Evolutionary conservation across 257 asterid genomes (phyloP).

Genomic region (Lantana camara): DNA sequence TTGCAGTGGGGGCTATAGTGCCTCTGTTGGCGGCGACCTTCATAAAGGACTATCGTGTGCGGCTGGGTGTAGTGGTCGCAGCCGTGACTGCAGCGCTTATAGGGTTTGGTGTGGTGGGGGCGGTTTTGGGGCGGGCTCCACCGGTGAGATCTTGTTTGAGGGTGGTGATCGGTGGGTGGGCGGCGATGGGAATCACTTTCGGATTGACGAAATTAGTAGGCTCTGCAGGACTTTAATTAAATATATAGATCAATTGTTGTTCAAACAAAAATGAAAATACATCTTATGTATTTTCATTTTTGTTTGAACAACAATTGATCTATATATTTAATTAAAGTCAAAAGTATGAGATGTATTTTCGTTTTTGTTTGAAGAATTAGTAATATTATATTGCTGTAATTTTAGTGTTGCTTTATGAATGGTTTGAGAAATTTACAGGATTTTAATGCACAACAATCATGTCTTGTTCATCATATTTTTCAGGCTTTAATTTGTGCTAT

Average conservation of each 20-base stretch:
- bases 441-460: background rate
- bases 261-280: too few species aligned
- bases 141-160: slow-evolving; percentile 49
- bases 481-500: slow-evolving; percentile 8
- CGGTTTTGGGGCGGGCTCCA: slow-evolving; percentile 55
- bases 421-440: too few species aligned
- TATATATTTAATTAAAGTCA: background rate
- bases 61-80: slow-evolving; percentile 59
- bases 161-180: slow-evolving; percentile 69
- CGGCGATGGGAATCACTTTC: slow-evolving; percentile 73
- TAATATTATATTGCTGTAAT: background rate
- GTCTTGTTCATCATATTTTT: background rate
- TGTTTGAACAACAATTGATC: background rate
- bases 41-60: slow-evolving; percentile 35
- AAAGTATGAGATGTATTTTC: background rate
- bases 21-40: slow-evolving; percentile 62
- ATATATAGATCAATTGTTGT: background rate
- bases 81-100: slow-evolving; percentile 60
- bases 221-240: slow-evolving; percentile 19
- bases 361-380: too few species aligned
- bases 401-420: background rate
- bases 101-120: slow-evolving; percentile 60
- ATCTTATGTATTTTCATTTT: too few species aligned
- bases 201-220: slow-evolving; percentile 62
- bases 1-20: slow-evolving; percentile 63